A percentile compares a stretch with the other conserved stretches of the same genome.
phyloP scores from a whole-genome alignment of 2,329 filamentous ascomycete genomes.

The Colletotrichum truncatum region DNA sequence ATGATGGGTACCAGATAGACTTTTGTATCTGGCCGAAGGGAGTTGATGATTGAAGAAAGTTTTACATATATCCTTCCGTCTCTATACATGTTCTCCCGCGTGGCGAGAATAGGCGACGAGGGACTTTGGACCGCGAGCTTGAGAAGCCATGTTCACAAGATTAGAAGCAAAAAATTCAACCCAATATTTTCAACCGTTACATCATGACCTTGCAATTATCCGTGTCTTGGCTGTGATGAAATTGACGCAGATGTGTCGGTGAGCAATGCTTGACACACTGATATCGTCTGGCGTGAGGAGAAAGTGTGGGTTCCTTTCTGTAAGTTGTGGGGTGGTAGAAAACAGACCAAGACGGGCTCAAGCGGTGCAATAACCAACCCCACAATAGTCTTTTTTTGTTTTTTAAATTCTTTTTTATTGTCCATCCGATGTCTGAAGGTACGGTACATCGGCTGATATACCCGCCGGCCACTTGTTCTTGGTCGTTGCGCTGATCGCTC shows the following conservation, averaged over 20 bases:
- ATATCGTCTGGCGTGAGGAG: background rate
- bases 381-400: too few relatives aligned
- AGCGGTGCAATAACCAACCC: background rate
- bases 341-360: background rate
- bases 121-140: constrained; percentile 16
- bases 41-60: constrained; percentile 27
- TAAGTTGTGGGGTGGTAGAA: too few relatives aligned
- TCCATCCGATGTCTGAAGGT: background rate
- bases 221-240: background rate
- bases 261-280: background rate
- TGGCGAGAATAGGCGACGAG: background rate
- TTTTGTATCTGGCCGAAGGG: constrained; percentile 26
- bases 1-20: constrained; percentile 23
- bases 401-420: background rate
- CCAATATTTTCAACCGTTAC: constrained; percentile 1
- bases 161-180: constrained; percentile 18
- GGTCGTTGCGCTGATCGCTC: background rate
- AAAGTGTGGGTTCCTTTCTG: background rate
- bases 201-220: background rate
- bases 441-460: background rate
- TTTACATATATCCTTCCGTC: background rate
- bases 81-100: background rate
- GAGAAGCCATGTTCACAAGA: constrained; percentile 19
- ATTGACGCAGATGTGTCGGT: constrained; percentile 21
- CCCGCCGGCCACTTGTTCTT: background rate